Base-by-base conservation (phyloP, 768 basidiomycete species). In the Cyathus striatus region DNA sequence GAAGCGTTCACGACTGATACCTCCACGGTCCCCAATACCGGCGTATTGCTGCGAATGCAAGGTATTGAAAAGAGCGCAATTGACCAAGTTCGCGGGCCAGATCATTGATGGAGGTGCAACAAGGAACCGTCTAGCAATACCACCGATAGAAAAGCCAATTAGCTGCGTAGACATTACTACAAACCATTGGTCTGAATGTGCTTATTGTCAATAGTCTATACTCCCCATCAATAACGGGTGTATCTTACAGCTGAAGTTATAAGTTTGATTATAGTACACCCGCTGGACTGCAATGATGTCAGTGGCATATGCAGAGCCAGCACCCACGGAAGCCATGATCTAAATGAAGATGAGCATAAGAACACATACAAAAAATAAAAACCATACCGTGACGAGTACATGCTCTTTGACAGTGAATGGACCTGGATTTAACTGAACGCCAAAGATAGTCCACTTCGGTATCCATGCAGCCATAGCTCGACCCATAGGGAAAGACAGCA, bases 341-440 rank as follows among this genome's bases (percentile, higher is more conserved):
- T 56, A 52, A 35, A 35, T 16, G 12, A 17, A 27, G 21, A 39
- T 47, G 14, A 47, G 39, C 17, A 35, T 40, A 30, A 12, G 30
- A 23, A 20, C 16, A 22, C 36, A 46, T 23, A 34, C 6, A 44
- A 30, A 24, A 30, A 16, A 36, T 3, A 5, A 20, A 4, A 26
- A 25, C 52, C 72, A 49, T 47, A 77, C 69, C 40, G 72, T 73
- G 49, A 76, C 68, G 47, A 77, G 57, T 37, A 86, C 87, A 56
- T 86, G 83, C 52, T 88, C 85, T 56, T 88, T 89, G 57, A 87
- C 77, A 2, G 75, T 74, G 62, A 89, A 89, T 2, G 78, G 83
- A 21, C 87, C 87, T 0, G 86, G 86, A 57, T 89, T 89, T 32
- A 89, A 53, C 4, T 73, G 64, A 38, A 81, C 47, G 7, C 83